Base-by-base conservation (phyloP, 441 rosid genomes). In the Pelargonium fulgidum region DNA sequence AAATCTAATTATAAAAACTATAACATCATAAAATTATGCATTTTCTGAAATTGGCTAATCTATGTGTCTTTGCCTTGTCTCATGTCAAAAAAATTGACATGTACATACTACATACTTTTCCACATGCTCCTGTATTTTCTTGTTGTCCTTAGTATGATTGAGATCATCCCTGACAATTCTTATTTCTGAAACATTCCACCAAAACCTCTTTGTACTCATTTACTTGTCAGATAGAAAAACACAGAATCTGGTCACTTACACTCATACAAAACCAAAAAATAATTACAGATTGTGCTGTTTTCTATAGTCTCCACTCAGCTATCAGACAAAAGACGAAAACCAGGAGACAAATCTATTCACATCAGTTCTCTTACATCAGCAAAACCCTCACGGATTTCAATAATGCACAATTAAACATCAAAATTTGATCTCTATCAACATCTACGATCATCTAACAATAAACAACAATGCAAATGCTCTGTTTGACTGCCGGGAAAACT, bases 391-490 rank as follows among this genome's bases (percentile, higher is more conserved):
- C 3, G 17, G 22, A 54, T 54, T 54, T 54, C 61, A 54, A 54
- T 16, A 54, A 54, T 54, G 61, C 11, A 54, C 61, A 54, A 54
- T 7, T 16, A 54, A 54, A 54, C 61, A 54, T 14, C n/a, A 54
- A 54, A 17, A 54, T 14, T 4, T 45, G 52, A 45, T 45, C 52
- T 45, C 61, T 20, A 54, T 54, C 61, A 54, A 54, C 24, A 54
- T 54, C 61, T 61, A 61, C 10, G 14, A 61, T 61, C 64, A 61
- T 61, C 64, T 61, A 12, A 4, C 65, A 22, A 67, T 26, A 41
- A 12, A 24, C 7, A 24, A 58, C 70, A 63, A 45, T 10, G 54
- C 22, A 19, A 47, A 70, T 19, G 58, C 16, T 47, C 67, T 33
- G 20, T 22, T 65, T 33, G 45, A 48, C 39, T 8, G 7, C 14